Base-by-base conservation (phyloP, 805 yeast genomes). In the Myxozyma nipponensis region DNA sequence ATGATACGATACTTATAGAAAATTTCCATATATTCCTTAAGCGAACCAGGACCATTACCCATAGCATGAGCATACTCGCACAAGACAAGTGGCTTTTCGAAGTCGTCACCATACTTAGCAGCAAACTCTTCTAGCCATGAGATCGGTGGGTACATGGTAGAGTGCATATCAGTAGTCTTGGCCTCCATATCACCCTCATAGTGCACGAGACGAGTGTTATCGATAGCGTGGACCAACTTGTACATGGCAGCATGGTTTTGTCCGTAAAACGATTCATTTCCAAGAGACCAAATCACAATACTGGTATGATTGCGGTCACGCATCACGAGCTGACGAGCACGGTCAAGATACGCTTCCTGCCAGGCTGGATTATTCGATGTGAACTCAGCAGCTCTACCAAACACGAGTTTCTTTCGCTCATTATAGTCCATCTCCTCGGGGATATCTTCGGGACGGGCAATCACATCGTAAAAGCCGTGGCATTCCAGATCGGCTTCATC, bases 51-150 rank as follows among this genome's bases (percentile, higher is more conserved):
- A 0, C 71, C 69, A 45, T 66, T 68, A 3, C 72, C 72, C 70
- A 68, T 66, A 15, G 71, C 69, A 54, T 68, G 70, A 4, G 61
- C 68, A 51, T 67, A 68, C 54, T 68, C 72, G 52, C 71, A 68
- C 38, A 68, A 52, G n/a, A 68, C 62, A 13, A 63, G 52, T 5
- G 72, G 71, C 50, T 63, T 65, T 9, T 49, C 42, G 19, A 35
- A 35, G 38, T 35, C 15, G 15, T 35, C 38, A 10, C 18, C 19
- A 4, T 32, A 9, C 13, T 30, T 47, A n/a, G 50, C 53, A 0
- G 58, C 64, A 39, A 57, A 57, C 3, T 46, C 47, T 28, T 61
- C 59, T 9, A 67, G 51, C 24, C 48, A 56, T 18, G 50, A 56
- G n/a, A 58, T 54, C 30, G 53, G 47, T 1, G 67, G 61, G 52